These are phyloP conservation scores for Gaeumannomyces tritici DNA, from an alignment of 2,329 filamentous ascomycete genomes.

Conservation along the genomic window DNA sequence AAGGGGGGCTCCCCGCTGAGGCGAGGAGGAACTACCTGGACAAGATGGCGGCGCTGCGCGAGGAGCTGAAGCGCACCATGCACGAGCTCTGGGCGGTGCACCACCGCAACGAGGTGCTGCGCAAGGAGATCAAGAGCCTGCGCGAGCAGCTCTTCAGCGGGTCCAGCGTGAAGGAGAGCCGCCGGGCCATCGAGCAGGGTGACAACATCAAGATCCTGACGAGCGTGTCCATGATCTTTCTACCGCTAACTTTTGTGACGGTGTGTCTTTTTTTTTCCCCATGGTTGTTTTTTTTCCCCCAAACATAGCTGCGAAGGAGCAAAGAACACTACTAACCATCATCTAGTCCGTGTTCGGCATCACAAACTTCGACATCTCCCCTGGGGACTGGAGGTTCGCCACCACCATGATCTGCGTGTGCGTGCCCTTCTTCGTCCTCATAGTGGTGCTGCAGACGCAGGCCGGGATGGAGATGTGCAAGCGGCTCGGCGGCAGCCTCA, in stretches of 20 bases:
- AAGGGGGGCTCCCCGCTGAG: constrained; percentile 29
- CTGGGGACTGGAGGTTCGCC: constrained; percentile 33
- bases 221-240: constrained; percentile 50
- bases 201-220: constrained; percentile 53
- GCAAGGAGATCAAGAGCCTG: constrained; percentile 45
- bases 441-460: constrained; percentile 34
- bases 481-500: constrained; percentile 5
- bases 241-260: constrained; percentile 53
- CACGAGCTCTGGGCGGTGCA: constrained; percentile 35
- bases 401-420: constrained; percentile 57
- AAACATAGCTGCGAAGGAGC: too few species aligned
- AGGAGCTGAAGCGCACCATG: constrained; percentile 42
- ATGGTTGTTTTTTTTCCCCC: too few species aligned
- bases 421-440: constrained; percentile 37
- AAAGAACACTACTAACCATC: neutral
- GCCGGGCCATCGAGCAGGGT: constrained; percentile 53
- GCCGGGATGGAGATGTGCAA: constrained; percentile 19
- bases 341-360: constrained; percentile 43
- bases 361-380: constrained; percentile 31
- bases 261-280: constrained; percentile 17
- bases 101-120: constrained; percentile 40
- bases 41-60: constrained; percentile 33
- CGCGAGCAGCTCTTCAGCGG: constrained; percentile 54
- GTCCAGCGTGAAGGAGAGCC: constrained; percentile 51
- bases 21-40: constrained; percentile 36